phyloP scores from a whole-genome alignment of 179 eudicot species.

The Silene vulgaris region DNA sequence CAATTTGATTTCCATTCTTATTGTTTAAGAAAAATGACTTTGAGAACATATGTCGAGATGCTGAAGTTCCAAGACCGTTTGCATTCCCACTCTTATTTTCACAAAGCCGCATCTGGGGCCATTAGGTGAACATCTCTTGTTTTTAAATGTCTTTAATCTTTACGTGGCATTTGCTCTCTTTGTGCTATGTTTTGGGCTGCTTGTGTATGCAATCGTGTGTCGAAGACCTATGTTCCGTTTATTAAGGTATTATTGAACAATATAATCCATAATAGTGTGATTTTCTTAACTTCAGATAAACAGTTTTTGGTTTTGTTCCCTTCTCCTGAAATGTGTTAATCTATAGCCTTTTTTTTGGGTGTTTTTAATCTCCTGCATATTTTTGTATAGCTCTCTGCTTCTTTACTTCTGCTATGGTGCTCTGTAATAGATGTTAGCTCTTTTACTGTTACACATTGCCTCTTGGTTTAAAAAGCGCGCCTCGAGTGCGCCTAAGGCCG shows the following conservation, averaged over 20 bases:
- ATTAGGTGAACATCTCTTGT: constrained; percentile 50
- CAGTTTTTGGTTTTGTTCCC: neutral
- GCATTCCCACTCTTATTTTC: constrained; percentile 89
- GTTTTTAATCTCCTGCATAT: neutral
- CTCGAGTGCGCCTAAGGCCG: too few relatives aligned
- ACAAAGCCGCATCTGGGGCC: constrained; percentile 92
- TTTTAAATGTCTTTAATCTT: neutral
- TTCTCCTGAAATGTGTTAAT: neutral
- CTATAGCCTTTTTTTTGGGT: neutral
- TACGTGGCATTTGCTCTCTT: neutral
- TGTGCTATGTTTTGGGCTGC: constrained; percentile 1
- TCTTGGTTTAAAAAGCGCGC: too few relatives aligned
- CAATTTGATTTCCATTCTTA: constrained; percentile 98
- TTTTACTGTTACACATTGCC: neutral
- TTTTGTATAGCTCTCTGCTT: neutral
- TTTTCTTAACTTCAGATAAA: neutral
- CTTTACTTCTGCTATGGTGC: neutral
- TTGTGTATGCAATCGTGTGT: neutral
- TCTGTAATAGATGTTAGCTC: neutral
- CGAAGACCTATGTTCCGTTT: neutral
- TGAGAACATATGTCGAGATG: constrained; percentile 90
- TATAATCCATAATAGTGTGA: neutral
- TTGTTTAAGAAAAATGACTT: constrained; percentile 96
- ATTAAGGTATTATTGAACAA: too few relatives aligned
- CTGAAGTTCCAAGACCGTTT: constrained; percentile 91